Base-by-base conservation (phyloP, 2,329 filamentous ascomycete genomes). In the Aciculosporium take region DNA sequence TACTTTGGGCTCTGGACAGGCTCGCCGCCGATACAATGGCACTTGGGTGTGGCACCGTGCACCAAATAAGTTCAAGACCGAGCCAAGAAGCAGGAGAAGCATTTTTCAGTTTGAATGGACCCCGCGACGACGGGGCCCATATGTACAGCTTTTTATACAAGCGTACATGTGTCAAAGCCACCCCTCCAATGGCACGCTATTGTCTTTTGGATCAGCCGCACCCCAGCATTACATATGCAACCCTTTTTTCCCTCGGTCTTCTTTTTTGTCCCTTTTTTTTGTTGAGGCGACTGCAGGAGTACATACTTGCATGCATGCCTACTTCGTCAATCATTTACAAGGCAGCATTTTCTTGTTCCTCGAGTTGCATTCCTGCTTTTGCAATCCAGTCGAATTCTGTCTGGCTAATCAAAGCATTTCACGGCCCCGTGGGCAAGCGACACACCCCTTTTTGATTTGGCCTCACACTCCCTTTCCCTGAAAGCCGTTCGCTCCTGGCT, bases 311-410 rank as follows among this genome's bases (percentile, higher is more conserved):
- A n/a, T n/a, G n/a, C n/a, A n/a, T n/a, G n/a, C n/a, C n/a, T n/a
- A 25, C 20, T 12, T 12, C 6, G 23, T 9, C 15, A 9, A 5
- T 21, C 20, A 23, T 20, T 23, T 23, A 23, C 32, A 13, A n/a
- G 32, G 5, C 17, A 34, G 23, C 32, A 17, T 23, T 13, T 21
- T 18, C 30, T 33, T 6, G 6, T 33, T 10, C 18, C 32, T 34
- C 20, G 7, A 13, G 13, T 23, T 23, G 8, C 7, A 13, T 6
- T n/a, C 13, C 44, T 43, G 41, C 31, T 42, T 54, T 41, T 27
- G 51, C 51, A 53, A 54, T 55, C 54, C 53, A 51, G 56, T 57
- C 53, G 52, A 53, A n/a, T n/a, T n/a, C n/a, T n/a, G n/a, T n/a
- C n/a, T n/a, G n/a, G n/a, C n/a, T n/a, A n/a, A n/a, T n/a, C n/a